phyloP scores from a whole-genome alignment of 2,329 filamentous ascomycete species.

The Didymella segeticola region DNA sequence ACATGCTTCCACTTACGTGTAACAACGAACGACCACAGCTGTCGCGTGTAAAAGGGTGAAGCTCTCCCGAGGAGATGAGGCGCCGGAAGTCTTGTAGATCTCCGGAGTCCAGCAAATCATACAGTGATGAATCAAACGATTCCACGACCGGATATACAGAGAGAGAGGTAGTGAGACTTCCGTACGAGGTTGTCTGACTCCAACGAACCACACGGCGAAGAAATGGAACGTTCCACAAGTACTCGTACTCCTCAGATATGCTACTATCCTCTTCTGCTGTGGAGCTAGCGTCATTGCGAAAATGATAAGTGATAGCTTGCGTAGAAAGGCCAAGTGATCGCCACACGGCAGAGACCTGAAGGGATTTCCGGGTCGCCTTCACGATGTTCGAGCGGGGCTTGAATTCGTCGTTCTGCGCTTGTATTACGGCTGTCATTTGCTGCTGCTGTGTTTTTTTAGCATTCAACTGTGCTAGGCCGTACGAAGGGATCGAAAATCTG shows the following conservation, averaged over 20 bases:
- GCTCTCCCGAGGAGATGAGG: not conserved
- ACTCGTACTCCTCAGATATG: not conserved
- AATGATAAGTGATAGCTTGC: no score
- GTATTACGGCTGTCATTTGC: no score
- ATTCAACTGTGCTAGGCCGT: no score
- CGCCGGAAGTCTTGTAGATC: slow-evolving; percentile 12
- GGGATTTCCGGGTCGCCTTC: no score
- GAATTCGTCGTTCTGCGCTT: no score
- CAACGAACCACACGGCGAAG: slow-evolving; percentile 11
- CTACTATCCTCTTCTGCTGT: no score
- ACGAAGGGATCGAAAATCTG: no score
- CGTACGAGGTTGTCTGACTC: slow-evolving; percentile 1
- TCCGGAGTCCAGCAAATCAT: not conserved
- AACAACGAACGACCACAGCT: slow-evolving; percentile 6
- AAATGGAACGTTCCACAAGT: not conserved
- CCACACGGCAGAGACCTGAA: no score
- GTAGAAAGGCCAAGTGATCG: no score
- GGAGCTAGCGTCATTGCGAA: no score
- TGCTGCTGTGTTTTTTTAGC: no score
- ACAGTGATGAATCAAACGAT: not conserved
- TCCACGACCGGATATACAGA: slow-evolving; percentile 14
- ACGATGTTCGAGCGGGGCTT: no score
- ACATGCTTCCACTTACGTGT: slow-evolving; percentile 8
- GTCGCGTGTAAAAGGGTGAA: slow-evolving; percentile 20
- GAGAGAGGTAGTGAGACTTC: slow-evolving; percentile 16